phyloP scores from a whole-genome alignment of 345 rosid species.

The Gossypioides kirkii region DNA sequence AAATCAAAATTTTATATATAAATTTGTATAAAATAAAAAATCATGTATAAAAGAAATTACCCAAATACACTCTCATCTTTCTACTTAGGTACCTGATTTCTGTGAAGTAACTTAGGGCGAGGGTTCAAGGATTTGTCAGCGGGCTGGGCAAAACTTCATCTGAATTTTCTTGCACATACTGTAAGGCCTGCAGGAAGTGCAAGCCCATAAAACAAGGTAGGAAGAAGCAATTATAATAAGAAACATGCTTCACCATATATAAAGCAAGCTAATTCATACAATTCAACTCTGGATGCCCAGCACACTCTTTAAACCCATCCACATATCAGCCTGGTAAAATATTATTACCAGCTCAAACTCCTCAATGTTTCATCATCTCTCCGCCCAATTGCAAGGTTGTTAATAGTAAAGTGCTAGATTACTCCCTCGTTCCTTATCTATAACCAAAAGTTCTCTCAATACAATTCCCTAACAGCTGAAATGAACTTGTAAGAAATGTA shows the following conservation, averaged over 20 bases:
- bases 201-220: not conserved
- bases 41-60: too few relatives aligned
- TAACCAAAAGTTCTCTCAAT: slow-evolving; percentile 87
- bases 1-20: too few relatives aligned
- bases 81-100: slow-evolving; percentile 24
- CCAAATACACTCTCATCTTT: not conserved
- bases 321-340: not conserved
- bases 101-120: slow-evolving; percentile 89
- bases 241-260: not conserved
- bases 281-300: not conserved
- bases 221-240: not conserved
- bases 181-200: slow-evolving; percentile 63
- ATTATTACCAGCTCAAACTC: slow-evolving; percentile 80
- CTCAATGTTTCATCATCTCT: slow-evolving; percentile 97
- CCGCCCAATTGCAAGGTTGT: slow-evolving; percentile 94
- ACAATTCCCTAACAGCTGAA: slow-evolving; percentile 71
- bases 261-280: not conserved
- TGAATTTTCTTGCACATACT: slow-evolving; percentile 90
- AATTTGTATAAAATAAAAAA: too few relatives aligned
- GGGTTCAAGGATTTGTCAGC: slow-evolving; percentile 98
- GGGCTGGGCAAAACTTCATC: slow-evolving; percentile 98
- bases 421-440: slow-evolving; percentile 98
- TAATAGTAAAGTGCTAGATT: slow-evolving; percentile 94
- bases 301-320: not conserved
- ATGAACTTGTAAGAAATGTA: not conserved